Evolutionary conservation across 2,329 filamentous ascomycete species (phyloP).

Genomic region (Penicillium italicum): DNA sequence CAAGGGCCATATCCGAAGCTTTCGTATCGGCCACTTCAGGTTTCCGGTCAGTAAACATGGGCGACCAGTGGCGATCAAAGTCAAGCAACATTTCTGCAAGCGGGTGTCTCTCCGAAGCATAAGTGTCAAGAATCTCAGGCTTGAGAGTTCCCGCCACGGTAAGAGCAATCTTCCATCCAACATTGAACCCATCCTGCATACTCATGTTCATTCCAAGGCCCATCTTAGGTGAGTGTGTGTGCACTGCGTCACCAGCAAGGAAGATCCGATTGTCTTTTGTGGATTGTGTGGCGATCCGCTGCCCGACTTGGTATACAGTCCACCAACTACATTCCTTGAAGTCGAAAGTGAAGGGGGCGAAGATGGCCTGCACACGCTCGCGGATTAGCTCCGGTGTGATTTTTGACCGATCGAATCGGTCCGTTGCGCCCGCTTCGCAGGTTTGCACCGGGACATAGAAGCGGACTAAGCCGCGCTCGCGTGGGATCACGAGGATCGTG

Average conservation of each 20-base stretch:
- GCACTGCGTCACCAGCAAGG: constrained; percentile 24
- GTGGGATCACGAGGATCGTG: constrained; percentile 32
- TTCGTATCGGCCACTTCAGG: constrained; percentile 5
- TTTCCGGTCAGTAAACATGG: constrained; percentile 13
- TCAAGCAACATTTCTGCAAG: constrained; percentile 65
- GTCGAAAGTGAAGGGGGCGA: constrained; percentile 21
- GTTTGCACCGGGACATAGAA: constrained; percentile 24
- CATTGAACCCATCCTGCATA: constrained; percentile 54
- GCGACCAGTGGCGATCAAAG: constrained; percentile 51
- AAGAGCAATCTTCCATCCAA: constrained; percentile 55
- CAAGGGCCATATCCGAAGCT: constrained; percentile 15
- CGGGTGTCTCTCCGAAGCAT: constrained; percentile 52
- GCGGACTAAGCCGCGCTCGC: constrained; percentile 21
- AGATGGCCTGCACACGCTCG: constrained; percentile 15
- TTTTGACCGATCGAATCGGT: constrained; percentile 19
- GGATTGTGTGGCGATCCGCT: constrained; percentile 18
- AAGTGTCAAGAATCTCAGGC: constrained; percentile 49
- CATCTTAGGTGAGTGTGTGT: constrained; percentile 25
- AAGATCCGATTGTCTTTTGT: constrained; percentile 17
- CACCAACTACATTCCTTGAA: constrained; percentile 22
- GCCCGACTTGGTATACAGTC: constrained; percentile 24
- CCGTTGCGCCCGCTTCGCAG: constrained; percentile 3
- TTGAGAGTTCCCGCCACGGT: constrained; percentile 44
- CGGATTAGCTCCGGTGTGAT: constrained; percentile 20
- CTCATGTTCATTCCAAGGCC: constrained; percentile 33